phyloP scores from a whole-genome alignment of 2,329 filamentous ascomycete genomes.

The Neofusicoccum ribis region DNA sequence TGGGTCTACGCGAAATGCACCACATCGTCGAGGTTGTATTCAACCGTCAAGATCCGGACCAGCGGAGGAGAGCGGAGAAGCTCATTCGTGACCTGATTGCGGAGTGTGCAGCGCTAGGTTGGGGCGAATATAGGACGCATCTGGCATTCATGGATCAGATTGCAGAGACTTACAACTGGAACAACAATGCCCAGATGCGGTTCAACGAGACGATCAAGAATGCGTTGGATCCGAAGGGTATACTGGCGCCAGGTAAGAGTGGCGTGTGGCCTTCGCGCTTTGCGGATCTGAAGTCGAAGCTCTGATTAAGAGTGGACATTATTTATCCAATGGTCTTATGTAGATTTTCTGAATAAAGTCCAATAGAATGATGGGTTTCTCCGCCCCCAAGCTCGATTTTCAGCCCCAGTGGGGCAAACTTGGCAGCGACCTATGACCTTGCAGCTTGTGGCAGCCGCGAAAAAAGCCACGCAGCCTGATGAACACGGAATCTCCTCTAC shows the following conservation, averaged over 20 bases:
- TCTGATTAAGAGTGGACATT: neutral
- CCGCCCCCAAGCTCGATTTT: no score
- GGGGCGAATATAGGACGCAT: constrained; percentile 51
- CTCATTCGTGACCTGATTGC: constrained; percentile 36
- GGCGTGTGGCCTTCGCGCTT: constrained; percentile 26
- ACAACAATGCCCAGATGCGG: constrained; percentile 43
- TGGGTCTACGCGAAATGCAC: constrained; percentile 46
- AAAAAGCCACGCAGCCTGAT: no score
- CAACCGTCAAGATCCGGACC: constrained; percentile 28
- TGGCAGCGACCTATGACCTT: no score
- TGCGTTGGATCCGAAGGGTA: constrained; percentile 44
- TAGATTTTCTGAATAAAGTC: no score
- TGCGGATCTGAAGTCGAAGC: neutral
- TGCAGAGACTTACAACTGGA: constrained; percentile 49
- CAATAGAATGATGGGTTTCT: no score
- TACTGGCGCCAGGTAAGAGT: constrained; percentile 29
- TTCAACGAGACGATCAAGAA: constrained; percentile 50
- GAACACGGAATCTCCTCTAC: no score
- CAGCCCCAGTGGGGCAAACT: no score
- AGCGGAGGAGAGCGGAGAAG: constrained; percentile 28
- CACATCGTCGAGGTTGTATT: constrained; percentile 38
- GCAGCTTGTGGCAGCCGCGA: no score
- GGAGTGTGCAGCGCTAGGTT: constrained; percentile 43
- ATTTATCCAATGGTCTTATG: no score
- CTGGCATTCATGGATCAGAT: constrained; percentile 51